A percentile compares a stretch with the other conserved stretches of the same genome.
Conservation (phyloP, 495 filamentous ascomycete genomes). For the Aspergillus mulundensis region DNA sequence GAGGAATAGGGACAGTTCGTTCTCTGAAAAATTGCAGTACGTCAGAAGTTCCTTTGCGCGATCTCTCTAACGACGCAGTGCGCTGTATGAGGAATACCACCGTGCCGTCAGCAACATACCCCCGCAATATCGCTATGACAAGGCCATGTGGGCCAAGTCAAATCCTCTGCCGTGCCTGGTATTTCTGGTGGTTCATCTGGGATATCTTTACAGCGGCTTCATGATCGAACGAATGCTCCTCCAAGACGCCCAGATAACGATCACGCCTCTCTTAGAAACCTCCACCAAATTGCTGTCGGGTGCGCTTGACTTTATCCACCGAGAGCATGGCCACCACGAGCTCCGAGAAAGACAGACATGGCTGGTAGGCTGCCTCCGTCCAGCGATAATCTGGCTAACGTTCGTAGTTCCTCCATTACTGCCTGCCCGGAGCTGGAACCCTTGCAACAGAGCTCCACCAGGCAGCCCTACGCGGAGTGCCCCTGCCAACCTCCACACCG, state of each 20-base stretch:
- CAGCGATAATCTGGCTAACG: background rate
- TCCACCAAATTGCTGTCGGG: background rate
- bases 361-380: background rate
- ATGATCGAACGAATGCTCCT: constrained; percentile 3
- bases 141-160: background rate
- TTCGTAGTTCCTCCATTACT: constrained; percentile 6
- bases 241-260: background rate
- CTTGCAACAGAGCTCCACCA: constrained; percentile 4
- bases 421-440: constrained; percentile 6
- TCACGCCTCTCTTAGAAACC: background rate
- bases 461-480: background rate
- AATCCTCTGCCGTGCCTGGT: background rate
- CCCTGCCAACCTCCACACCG: background rate
- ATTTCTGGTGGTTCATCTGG: background rate
- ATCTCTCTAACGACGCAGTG: too few species aligned
- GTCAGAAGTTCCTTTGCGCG: too few species aligned
- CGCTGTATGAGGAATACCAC: background rate
- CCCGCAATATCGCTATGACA: constrained; percentile 1
- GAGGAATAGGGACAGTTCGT: background rate
- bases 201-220: constrained; percentile 4
- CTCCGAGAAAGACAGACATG: background rate
- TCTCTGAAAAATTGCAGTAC: too few species aligned
- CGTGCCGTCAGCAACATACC: background rate
- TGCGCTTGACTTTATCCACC: background rate
- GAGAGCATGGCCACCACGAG: background rate